phyloP scores from a whole-genome alignment of 2,329 filamentous ascomycete genomes.

The Cryoendolithus antarcticus region DNA sequence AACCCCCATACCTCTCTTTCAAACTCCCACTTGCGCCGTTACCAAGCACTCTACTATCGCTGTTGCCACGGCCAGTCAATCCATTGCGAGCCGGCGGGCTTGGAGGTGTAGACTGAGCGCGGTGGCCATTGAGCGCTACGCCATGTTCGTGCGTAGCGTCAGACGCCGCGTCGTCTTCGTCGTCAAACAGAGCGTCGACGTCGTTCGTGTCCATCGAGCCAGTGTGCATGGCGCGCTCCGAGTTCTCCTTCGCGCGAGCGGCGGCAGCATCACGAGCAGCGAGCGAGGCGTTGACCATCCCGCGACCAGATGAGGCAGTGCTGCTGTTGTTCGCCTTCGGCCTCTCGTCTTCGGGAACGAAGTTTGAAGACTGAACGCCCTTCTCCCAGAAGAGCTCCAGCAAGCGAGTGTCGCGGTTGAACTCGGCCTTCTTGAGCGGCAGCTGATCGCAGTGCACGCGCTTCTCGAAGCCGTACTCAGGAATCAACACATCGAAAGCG shows the following conservation, averaged over 20 bases:
- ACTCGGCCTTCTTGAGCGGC: constrained; percentile 97
- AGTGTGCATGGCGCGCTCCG: constrained; percentile 92
- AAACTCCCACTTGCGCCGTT: constrained; percentile 52
- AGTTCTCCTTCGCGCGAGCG: constrained; percentile 69
- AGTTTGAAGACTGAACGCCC: constrained; percentile 89
- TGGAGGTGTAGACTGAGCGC: constrained; percentile 86
- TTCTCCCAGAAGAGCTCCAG: constrained; percentile 99
- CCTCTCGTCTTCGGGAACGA: constrained; percentile 91
- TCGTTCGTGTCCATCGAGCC: constrained; percentile 88
- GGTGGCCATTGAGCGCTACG: constrained; percentile 68
- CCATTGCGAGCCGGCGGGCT: constrained; percentile 66
- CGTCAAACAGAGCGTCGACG: constrained; percentile 89
- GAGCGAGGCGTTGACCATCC: constrained; percentile 45
- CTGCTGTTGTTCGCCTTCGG: constrained; percentile 50
- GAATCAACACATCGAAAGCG: constrained; percentile 94
- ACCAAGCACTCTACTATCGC: constrained; percentile 79
- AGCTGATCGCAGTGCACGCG: constrained; percentile 97
- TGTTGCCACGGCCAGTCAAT: constrained; percentile 70
- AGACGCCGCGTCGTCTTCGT: constrained; percentile 77
- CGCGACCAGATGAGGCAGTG: constrained; percentile 46
- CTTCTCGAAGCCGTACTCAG: constrained; percentile 98
- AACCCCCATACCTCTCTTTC: constrained; percentile 89
- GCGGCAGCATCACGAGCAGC: constrained; percentile 73
- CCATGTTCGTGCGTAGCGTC: constrained; percentile 75
- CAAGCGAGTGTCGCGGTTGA: constrained; percentile 87